These are phyloP conservation scores for Aristolochia contorta DNA, from an alignment of 164 flowering plant species.

Conservation along the genomic window DNA sequence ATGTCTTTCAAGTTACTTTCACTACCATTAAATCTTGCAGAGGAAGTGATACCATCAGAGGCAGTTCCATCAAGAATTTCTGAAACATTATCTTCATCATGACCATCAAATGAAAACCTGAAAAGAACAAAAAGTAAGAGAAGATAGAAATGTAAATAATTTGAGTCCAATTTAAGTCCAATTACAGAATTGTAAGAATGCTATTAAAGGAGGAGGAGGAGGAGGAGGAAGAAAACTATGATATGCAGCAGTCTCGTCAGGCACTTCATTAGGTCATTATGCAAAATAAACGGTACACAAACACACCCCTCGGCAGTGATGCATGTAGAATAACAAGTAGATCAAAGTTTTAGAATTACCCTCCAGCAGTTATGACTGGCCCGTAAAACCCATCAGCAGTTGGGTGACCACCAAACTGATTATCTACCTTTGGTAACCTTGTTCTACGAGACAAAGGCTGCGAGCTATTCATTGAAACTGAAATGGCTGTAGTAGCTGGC, in stretches of 20 bases:
- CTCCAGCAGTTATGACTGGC: constrained; percentile 61
- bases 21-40: constrained; percentile 38
- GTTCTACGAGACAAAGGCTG: constrained; percentile 87
- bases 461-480: constrained; percentile 42
- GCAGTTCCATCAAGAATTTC: constrained; percentile 43
- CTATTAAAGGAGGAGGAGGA: too few species aligned
- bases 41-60: constrained; percentile 32
- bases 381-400: constrained; percentile 45
- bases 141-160: too few species aligned
- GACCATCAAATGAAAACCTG: constrained; percentile 85
- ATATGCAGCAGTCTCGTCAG: too few species aligned
- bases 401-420: constrained; percentile 35
- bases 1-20: constrained; percentile 39
- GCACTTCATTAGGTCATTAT: too few species aligned
- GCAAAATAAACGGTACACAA: too few species aligned
- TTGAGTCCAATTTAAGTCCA: too few species aligned
- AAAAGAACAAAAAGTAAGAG: neutral
- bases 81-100: constrained; percentile 56
- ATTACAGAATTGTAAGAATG: too few species aligned
- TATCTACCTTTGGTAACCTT: constrained; percentile 57
- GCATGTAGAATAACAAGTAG: too few species aligned
- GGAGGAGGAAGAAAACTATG: too few species aligned
- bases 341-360: constrained; percentile 25
- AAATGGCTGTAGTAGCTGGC: constrained; percentile 49
- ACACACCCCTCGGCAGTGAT: too few species aligned